Conservation (phyloP, 2,329 filamentous ascomycete species). For the Seiridium cupressi region DNA sequence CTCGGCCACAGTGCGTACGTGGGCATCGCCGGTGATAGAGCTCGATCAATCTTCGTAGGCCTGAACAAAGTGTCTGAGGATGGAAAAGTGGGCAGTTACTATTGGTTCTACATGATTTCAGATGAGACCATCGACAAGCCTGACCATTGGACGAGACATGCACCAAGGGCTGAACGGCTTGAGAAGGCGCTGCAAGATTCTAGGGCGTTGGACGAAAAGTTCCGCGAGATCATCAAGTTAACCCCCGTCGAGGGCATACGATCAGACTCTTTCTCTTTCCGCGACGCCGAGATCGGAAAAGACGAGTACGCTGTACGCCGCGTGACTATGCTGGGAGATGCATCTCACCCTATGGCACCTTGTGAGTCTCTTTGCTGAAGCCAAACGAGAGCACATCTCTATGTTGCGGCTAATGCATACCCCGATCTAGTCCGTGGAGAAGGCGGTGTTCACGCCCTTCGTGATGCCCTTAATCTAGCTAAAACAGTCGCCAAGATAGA, state of each 20-base stretch:
- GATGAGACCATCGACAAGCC: slow-evolving; percentile 21
- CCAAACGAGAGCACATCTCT: too few relatives aligned
- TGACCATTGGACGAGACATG: slow-evolving; percentile 30
- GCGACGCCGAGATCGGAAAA: background rate
- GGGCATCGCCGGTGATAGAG: background rate
- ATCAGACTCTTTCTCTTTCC: slow-evolving; percentile 2
- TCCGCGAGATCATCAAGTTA: background rate
- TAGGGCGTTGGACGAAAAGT: background rate
- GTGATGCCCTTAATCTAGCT: slow-evolving; percentile 30
- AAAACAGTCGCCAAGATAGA: background rate
- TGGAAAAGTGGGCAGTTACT: slow-evolving; percentile 20
- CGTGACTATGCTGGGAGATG: slow-evolving; percentile 41
- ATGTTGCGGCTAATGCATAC: background rate
- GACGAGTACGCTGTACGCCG: slow-evolving; percentile 26
- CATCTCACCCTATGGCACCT: slow-evolving; percentile 44
- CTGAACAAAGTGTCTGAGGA: slow-evolving; percentile 19
- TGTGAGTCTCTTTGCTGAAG: slow-evolving; percentile 29
- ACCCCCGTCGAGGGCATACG: slow-evolving; percentile 1
- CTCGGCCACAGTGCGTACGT: slow-evolving; percentile 22
- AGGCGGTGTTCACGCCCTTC: slow-evolving; percentile 43
- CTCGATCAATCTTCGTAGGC: slow-evolving; percentile 19
- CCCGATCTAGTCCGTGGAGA: slow-evolving; percentile 38
- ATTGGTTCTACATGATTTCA: slow-evolving; percentile 23
- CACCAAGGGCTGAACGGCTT: background rate
- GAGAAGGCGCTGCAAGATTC: background rate